Evolutionary conservation across 257 asterid species (phyloP), one percentile per base, ranked within the genome.

Genomic region (Handroanthus guayacan): DNA sequence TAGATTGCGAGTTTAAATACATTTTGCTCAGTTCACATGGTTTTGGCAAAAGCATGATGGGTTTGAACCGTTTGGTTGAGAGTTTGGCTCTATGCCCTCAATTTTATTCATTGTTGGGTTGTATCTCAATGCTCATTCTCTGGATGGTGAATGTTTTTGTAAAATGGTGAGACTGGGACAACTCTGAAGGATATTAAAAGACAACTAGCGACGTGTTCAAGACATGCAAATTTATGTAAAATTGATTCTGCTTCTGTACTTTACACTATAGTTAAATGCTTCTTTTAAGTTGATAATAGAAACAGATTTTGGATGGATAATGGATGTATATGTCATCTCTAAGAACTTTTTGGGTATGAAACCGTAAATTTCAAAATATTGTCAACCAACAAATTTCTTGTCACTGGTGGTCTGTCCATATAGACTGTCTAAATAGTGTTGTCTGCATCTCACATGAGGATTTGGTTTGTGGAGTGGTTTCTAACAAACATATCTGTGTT

Each of bases 351-450:
- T n/a, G 48, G 51, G 56, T 18, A 13, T 43, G 69, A 52, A 67
- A 73, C n/a, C 50, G 7, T 7, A 44, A 51, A 25, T 44, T 72
- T 34, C 8, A 48, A 47, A 50, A 61, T 38, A 9, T 16, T 71
- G n/a, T 36, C 14, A 7, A 36, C 43, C 56, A 11, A 48, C 45
- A 75, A 36, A 51, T 37, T 52, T 39, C 51, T 48, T 14, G 20
- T 65, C n/a, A 57, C 14, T 51, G 14, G 13, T 78, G 17, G 65
- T 63, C 39, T 54, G 61, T 41, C 52, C 50, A 9, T 17, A n/a
- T 18, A 60, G 45, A 64, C 47, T 5, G 64, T 74, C 25, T 38
- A 47, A 31, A 9, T 67, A 20, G 52, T 44, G 16, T 55, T 20
- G 17, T 61, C 55, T 31, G 55, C 25, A 25, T 44, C 36, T 18